Evolutionary conservation across 1,284 basidiomycete genomes (phyloP).

Genomic region (Malassezia nana): DNA sequence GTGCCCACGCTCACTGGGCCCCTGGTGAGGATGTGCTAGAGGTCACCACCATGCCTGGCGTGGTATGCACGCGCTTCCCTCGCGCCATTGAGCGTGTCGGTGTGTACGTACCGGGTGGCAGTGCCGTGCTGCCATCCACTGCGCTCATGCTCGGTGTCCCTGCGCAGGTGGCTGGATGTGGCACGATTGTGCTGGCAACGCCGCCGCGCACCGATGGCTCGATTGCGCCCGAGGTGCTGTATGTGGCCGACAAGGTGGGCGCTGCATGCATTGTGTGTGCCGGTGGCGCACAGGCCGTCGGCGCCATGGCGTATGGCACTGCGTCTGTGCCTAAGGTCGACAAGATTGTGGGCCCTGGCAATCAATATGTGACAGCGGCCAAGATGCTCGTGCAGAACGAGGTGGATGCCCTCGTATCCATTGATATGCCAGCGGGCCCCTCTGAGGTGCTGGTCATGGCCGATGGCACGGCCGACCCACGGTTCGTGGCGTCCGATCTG

Average conservation of each 20-base stretch:
- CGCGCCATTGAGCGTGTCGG: conserved; percentile 89
- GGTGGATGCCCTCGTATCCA: conserved; percentile 88
- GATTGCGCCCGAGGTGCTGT: conserved; percentile 46
- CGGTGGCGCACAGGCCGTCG: conserved; percentile 94
- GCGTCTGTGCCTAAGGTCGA: conserved; percentile 94
- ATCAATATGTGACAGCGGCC: conserved; percentile 98
- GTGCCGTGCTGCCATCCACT: conserved; percentile 88
- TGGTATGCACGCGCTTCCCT: conserved; percentile 62
- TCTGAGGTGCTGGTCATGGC: conserved; percentile 61
- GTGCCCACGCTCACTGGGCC: conserved; percentile 5
- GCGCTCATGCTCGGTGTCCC: conserved; percentile 97
- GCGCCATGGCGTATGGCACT: conserved; percentile 93
- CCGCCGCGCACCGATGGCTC: conserved; percentile 60
- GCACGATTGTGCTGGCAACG: conserved; percentile 83
- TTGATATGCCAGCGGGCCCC: conserved; percentile 98
- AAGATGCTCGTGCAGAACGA: conserved; percentile 99
- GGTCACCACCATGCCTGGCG: conserved; percentile 96
- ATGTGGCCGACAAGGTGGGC: conserved; percentile 40
- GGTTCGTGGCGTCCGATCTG: conserved; percentile 90
- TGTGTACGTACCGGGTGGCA: conserved; percentile 93
- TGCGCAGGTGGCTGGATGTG: conserved; percentile 91
- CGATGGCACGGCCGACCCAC: conserved; percentile 71
- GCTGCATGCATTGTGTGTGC: conserved; percentile 49
- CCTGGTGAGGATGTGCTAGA: conserved; percentile 52
- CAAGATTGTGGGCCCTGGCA: conserved; percentile 94